Percentiles rank a stretch among this genome's conserved stretches.
Conservation (phyloP, 257 asterid genomes). For the Prunella vulgaris region DNA sequence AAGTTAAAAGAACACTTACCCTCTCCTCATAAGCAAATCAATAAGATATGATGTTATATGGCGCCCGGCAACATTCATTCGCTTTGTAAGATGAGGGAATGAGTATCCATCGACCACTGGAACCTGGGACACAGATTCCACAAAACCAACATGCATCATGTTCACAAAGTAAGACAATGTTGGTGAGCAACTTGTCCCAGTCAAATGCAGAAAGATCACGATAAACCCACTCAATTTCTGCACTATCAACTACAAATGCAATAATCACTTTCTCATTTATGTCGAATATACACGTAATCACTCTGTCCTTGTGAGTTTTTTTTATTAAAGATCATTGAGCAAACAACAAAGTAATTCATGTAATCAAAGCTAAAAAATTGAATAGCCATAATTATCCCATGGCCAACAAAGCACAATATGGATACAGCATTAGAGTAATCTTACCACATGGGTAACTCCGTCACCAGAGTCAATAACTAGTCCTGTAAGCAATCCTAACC, state of each 20-base stretch:
- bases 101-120: constrained; percentile 99
- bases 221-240: not conserved
- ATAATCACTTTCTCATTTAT: not conserved
- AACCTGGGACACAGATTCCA: constrained; percentile 46
- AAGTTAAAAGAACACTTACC: constrained; percentile 45
- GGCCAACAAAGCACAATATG: constrained; percentile 3
- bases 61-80: constrained; percentile 61
- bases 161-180: not conserved
- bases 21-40: constrained; percentile 34
- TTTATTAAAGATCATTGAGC: constrained; percentile 7
- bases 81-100: constrained; percentile 93
- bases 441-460: constrained; percentile 98
- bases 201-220: constrained; percentile 6
- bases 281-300: not conserved
- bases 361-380: not conserved
- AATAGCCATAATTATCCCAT: not conserved
- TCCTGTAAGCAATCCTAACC: constrained; percentile 90
- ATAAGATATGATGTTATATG: not conserved
- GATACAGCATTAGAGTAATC: constrained; percentile 12
- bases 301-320: not conserved
- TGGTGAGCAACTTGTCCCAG: not conserved
- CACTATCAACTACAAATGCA: constrained; percentile 4
- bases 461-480: constrained; percentile 96
- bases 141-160: constrained; percentile 13
- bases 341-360: constrained; percentile 14